A percentile compares a stretch with the other conserved stretches of the same genome.
Conservation (phyloP, 1,284 basidiomycete genomes). For the Cerioporus squamosus region DNA sequence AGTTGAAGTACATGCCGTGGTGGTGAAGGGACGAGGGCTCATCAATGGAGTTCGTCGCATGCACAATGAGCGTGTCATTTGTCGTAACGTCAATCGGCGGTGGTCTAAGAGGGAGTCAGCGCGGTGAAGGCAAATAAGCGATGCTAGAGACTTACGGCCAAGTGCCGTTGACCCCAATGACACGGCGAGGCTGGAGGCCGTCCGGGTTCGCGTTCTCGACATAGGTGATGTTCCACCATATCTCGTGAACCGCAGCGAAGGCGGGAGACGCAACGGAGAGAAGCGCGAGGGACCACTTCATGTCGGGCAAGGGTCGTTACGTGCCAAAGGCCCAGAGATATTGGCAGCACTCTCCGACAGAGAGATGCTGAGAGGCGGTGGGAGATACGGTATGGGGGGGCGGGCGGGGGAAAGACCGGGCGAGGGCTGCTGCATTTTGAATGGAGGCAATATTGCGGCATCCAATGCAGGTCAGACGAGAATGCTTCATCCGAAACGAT, state of each 20-base stretch:
- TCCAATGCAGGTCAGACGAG: slow-evolving; percentile 6
- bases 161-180: slow-evolving; percentile 86
- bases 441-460: slow-evolving; percentile 19
- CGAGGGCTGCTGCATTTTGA: slow-evolving; percentile 10
- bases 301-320: slow-evolving; percentile 3
- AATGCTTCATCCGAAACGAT: slow-evolving; percentile 2
- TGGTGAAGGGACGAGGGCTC: slow-evolving; percentile 73
- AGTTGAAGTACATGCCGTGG: slow-evolving; percentile 95
- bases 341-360: background rate
- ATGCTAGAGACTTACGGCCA: slow-evolving; percentile 78
- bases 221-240: slow-evolving; percentile 85
- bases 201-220: slow-evolving; percentile 77
- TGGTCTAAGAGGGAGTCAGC: slow-evolving; percentile 50
- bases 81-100: slow-evolving; percentile 78
- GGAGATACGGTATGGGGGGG: background rate
- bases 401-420: slow-evolving; percentile 8
- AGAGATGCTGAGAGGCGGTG: slow-evolving; percentile 2
- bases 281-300: slow-evolving; percentile 35
- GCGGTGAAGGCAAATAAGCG: background rate
- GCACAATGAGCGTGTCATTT: slow-evolving; percentile 76
- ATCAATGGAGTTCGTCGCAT: slow-evolving; percentile 76
- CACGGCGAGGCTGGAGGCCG: slow-evolving; percentile 71
- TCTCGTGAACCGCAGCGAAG: slow-evolving; percentile 63
- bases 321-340: background rate
- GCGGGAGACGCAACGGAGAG: slow-evolving; percentile 39